Percentiles rank a stretch among this genome's conserved stretches.
These are phyloP conservation scores for Thinopyrum elongatum DNA, from an alignment of 176 grass and related monocot species.

Conservation along the genomic window DNA sequence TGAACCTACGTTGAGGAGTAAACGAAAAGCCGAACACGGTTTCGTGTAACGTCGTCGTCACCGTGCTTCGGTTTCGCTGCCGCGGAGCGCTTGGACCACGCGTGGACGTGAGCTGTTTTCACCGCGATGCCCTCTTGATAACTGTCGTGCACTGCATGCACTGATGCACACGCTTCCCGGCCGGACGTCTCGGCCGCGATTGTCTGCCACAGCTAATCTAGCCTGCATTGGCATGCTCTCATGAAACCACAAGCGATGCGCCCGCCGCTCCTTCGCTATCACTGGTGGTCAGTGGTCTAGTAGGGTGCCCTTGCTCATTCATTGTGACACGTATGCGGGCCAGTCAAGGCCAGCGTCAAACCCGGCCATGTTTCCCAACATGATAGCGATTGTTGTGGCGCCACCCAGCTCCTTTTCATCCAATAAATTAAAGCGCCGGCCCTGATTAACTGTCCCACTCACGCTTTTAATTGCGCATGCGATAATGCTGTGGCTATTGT, in stretches of 20 bases:
- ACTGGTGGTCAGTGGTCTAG: not conserved
- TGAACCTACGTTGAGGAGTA: not conserved
- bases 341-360: conserved; percentile 39
- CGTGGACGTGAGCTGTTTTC: conserved; percentile 18
- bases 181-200: not conserved
- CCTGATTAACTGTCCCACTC: not conserved
- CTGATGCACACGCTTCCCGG: not conserved
- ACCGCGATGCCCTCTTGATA: not conserved
- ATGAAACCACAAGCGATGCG: not conserved
- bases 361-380: conserved; percentile 35
- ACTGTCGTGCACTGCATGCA: not conserved
- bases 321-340: conserved; percentile 11
- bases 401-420: conserved; percentile 1
- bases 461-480: not conserved
- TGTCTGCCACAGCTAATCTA: not conserved
- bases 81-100: conserved; percentile 4
- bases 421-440: not conserved
- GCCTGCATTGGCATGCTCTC: not conserved
- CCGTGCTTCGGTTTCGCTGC: not conserved
- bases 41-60: conserved; percentile 1
- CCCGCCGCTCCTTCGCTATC: not conserved
- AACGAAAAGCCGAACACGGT: too few species aligned
- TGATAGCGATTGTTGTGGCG: conserved; percentile 50
- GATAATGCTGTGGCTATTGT: not conserved
- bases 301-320: conserved; percentile 5